Evolutionary conservation across 2,329 filamentous ascomycete species (phyloP).

Genomic region (Hypoxylon sp.): DNA sequence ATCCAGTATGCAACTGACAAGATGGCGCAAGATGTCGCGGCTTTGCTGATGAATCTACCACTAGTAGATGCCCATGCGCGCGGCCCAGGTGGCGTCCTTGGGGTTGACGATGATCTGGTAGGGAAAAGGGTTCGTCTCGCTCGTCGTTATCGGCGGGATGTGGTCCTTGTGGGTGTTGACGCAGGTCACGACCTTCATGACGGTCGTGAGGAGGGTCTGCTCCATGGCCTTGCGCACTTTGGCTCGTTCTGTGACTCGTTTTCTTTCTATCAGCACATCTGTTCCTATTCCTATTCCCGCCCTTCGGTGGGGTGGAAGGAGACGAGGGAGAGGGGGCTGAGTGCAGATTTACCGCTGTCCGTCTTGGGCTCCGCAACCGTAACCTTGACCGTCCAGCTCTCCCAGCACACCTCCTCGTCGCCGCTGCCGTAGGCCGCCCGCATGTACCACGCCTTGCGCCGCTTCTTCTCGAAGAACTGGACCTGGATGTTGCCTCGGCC

Average conservation of each 20-base stretch:
- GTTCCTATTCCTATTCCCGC: neutral
- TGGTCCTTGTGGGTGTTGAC: constrained; percentile 93
- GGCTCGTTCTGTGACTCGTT: constrained; percentile 78
- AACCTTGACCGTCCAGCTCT: constrained; percentile 93
- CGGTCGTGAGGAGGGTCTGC: constrained; percentile 85
- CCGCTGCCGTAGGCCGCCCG: constrained; percentile 58
- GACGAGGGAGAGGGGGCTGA: constrained; percentile 9
- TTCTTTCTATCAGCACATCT: constrained; percentile 2
- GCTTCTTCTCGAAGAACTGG: constrained; percentile 94
- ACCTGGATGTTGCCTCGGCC: constrained; percentile 84
- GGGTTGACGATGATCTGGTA: constrained; percentile 93
- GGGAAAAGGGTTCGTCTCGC: constrained; percentile 91
- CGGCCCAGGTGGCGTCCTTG: constrained; percentile 81
- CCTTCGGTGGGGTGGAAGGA: neutral
- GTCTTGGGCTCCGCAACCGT: constrained; percentile 91
- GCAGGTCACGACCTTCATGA: constrained; percentile 88
- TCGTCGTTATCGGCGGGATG: constrained; percentile 95
- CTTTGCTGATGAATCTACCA: neutral
- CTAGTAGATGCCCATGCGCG: constrained; percentile 78
- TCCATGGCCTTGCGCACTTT: constrained; percentile 94
- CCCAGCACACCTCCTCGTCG: constrained; percentile 97
- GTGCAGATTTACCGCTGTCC: constrained; percentile 84
- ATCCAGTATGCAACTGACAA: too few relatives aligned
- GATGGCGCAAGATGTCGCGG: neutral
- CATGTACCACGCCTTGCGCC: constrained; percentile 84